These are phyloP conservation scores for Kazachstania psychrophila DNA, from an alignment of 805 yeast genomes.

Conservation along the genomic window DNA sequence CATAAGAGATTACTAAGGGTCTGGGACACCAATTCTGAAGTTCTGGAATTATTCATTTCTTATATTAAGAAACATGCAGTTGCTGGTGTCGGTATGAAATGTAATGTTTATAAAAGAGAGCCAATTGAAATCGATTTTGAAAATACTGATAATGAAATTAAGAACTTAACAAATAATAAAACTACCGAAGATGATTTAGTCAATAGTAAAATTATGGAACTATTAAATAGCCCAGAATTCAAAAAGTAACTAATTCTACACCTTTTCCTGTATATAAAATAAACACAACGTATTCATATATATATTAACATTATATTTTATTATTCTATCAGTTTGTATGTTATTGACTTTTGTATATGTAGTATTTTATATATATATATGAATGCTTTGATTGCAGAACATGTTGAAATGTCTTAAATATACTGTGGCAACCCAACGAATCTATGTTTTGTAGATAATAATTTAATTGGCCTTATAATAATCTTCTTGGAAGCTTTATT, in stretches of 20 bases:
- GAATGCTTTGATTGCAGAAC: no score
- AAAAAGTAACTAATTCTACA: no score
- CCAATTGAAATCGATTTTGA: conserved; percentile 9
- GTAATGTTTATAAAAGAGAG: conserved; percentile 51
- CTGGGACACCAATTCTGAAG: conserved; percentile 80
- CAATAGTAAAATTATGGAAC: conserved; percentile 52
- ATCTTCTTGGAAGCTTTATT: no score
- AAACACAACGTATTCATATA: no score
- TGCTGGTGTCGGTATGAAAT: conserved; percentile 77
- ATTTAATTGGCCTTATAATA: background rate
- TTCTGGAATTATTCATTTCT: conserved; percentile 72
- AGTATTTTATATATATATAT: no score
- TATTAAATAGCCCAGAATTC: conserved; percentile 64
- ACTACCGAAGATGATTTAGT: conserved; percentile 17
- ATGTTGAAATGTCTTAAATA: no score
- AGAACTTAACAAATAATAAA: background rate
- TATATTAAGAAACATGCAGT: conserved; percentile 67
- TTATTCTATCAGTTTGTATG: no score
- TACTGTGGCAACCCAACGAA: conserved; percentile 1
- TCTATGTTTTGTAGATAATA: background rate
- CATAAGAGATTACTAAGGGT: conserved; percentile 64
- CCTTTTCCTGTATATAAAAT: no score
- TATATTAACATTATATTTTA: no score
- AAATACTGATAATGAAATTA: background rate
- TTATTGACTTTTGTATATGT: no score